Conservation (phyloP, 345 rosid genomes). For the Arabidopsis thaliana region DNA sequence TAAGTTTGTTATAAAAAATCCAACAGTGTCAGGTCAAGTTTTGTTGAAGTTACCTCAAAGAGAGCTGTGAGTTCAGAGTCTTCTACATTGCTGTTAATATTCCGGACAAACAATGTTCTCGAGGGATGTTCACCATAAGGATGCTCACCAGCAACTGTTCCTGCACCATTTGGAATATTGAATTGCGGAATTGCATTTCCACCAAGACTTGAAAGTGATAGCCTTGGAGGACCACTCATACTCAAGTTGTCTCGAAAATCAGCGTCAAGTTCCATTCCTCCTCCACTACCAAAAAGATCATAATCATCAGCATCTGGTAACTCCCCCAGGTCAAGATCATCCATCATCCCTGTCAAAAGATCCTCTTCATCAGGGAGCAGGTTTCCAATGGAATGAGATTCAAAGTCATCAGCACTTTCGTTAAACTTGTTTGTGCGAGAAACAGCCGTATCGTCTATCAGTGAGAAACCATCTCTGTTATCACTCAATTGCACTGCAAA, state of each 20-base stretch:
- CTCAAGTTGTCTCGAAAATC: slow-evolving; percentile 57
- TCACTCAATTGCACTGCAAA: slow-evolving; percentile 64
- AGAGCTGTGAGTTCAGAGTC: slow-evolving; percentile 70
- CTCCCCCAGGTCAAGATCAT: slow-evolving; percentile 68
- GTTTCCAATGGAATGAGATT: slow-evolving; percentile 53
- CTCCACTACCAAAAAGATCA: slow-evolving; percentile 81
- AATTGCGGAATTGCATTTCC: slow-evolving; percentile 60
- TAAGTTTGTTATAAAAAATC: slow-evolving; percentile 11
- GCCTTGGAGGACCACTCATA: slow-evolving; percentile 57
- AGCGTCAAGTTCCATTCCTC: slow-evolving; percentile 82
- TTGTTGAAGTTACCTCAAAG: slow-evolving; percentile 60
- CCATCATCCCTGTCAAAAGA: slow-evolving; percentile 77
- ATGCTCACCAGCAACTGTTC: slow-evolving; percentile 77
- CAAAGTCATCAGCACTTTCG: slow-evolving; percentile 51
- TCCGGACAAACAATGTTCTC: slow-evolving; percentile 80
- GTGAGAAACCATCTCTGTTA: slow-evolving; percentile 44
- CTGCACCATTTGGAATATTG: slow-evolving; percentile 58
- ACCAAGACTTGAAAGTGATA: slow-evolving; percentile 56
- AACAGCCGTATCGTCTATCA: slow-evolving; percentile 49
- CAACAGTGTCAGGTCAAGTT: neutral
- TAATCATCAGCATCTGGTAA: slow-evolving; percentile 75
- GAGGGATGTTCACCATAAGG: slow-evolving; percentile 90
- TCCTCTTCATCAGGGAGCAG: slow-evolving; percentile 80
- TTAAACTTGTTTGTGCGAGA: slow-evolving; percentile 46
- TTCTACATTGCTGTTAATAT: slow-evolving; percentile 83